Conservation (phyloP, 805 yeast species). For the Suhomyces faveliae region DNA sequence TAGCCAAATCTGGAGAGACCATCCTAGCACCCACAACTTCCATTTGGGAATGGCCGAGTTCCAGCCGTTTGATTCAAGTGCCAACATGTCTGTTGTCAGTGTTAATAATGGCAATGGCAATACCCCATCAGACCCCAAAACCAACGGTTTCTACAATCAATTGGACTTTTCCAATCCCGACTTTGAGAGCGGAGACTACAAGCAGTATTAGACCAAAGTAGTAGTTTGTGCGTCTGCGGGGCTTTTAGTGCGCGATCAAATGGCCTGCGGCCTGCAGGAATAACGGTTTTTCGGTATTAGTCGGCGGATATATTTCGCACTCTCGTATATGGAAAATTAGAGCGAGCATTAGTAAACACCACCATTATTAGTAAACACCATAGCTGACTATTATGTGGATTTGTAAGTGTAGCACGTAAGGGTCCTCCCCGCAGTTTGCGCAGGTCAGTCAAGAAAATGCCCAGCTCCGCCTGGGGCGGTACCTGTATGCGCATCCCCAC, state of each 20-base stretch:
- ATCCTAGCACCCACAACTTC: slow-evolving; percentile 9
- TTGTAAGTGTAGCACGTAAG: no score
- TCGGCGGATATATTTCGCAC: background rate
- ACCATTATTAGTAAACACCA: no score
- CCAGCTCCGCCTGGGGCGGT: background rate
- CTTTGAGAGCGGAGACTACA: slow-evolving; percentile 1
- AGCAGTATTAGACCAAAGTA: background rate
- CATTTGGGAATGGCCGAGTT: slow-evolving; percentile 14
- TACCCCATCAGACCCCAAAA: background rate
- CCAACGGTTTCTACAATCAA: background rate
- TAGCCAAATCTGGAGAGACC: slow-evolving; percentile 23
- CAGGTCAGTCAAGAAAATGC: background rate
- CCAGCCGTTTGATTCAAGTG: slow-evolving; percentile 13
- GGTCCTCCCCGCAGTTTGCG: no score
- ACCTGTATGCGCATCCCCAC: background rate
- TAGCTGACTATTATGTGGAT: no score
- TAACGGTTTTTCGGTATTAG: background rate
- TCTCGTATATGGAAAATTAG: background rate
- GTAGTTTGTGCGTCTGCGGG: background rate
- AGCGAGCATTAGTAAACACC: background rate
- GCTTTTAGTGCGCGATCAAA: background rate
- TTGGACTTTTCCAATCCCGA: background rate
- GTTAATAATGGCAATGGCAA: background rate
- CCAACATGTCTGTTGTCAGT: slow-evolving; percentile 1
- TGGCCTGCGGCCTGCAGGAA: no score